phyloP scores from a whole-genome alignment of 768 basidiomycete genomes.

The Hortiboletus campestris region DNA sequence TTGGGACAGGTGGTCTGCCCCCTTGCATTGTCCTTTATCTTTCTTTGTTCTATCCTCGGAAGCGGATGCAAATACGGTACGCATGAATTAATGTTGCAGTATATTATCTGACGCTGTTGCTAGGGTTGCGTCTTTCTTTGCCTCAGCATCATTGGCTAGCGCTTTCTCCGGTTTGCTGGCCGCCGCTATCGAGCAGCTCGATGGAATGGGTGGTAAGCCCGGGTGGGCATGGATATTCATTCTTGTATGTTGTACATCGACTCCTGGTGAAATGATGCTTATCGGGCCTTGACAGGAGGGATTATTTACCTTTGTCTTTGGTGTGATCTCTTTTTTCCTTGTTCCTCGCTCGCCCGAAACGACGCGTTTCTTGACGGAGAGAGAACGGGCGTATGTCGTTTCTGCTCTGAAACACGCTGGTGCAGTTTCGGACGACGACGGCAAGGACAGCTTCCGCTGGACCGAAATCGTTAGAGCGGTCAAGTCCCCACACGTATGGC shows the following conservation, averaged over 20 bases:
- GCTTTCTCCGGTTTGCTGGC: constrained; percentile 67
- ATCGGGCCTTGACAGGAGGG: constrained; percentile 45
- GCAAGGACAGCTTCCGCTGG: constrained; percentile 54
- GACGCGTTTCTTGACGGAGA: constrained; percentile 48
- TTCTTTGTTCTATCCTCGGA: constrained; percentile 45
- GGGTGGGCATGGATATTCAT: constrained; percentile 68
- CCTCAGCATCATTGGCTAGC: constrained; percentile 50
- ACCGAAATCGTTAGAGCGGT: constrained; percentile 48
- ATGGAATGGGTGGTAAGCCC: constrained; percentile 47
- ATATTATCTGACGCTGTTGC: background rate
- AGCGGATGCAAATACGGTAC: constrained; percentile 23
- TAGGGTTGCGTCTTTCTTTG: constrained; percentile 39
- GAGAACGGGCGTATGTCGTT: constrained; percentile 49
- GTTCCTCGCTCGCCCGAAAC: constrained; percentile 44
- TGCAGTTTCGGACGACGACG: constrained; percentile 40
- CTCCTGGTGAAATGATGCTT: background rate
- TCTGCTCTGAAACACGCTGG: constrained; percentile 19
- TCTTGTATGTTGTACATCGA: constrained; percentile 30
- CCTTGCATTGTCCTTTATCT: constrained; percentile 58
- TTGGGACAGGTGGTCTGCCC: constrained; percentile 47
- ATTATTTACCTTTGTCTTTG: constrained; percentile 59
- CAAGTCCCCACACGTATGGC: constrained; percentile 52
- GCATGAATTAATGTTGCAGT: background rate
- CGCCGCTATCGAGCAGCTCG: constrained; percentile 55
- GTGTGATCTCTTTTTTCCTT: constrained; percentile 47